Evolutionary conservation across 192 early-diverging fungal species (phyloP).

Genomic region (Chytriomyces sp.): DNA sequence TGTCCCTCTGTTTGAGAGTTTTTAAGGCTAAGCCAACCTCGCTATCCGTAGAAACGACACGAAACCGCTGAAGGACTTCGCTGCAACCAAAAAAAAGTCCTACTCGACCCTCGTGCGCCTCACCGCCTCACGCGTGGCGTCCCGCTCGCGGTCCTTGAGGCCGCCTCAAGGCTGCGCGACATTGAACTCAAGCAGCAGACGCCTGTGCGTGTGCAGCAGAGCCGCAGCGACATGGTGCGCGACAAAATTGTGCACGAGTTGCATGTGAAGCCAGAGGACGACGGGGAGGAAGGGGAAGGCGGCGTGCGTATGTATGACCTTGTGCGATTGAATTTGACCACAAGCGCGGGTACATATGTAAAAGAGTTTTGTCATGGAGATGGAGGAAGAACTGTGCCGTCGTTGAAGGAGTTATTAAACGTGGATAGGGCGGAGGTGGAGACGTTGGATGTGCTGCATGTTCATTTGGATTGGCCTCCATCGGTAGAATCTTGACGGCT

Average conservation of each 20-base stretch:
- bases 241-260: conserved; percentile 49
- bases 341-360: conserved; percentile 87
- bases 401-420: conserved; percentile 59
- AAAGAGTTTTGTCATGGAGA: conserved; percentile 98
- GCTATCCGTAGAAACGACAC: conserved; percentile 35
- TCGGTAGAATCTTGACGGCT: too few species aligned
- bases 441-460: conserved; percentile 82
- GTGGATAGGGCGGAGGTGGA: conserved; percentile 72
- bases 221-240: conserved; percentile 49
- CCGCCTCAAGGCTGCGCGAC: conserved; percentile 30
- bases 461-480: conserved; percentile 86
- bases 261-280: conserved; percentile 16
- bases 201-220: conserved; percentile 44
- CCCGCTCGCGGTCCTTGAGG: conserved; percentile 14
- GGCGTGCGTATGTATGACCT: neutral
- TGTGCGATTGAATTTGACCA: conserved; percentile 67
- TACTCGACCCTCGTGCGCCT: conserved; percentile 44
- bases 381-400: conserved; percentile 79
- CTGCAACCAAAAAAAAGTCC: conserved; percentile 51
- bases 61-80: conserved; percentile 45
- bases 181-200: conserved; percentile 48
- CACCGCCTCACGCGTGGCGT: conserved; percentile 32
- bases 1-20: neutral
- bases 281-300: neutral
- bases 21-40: neutral